These are phyloP conservation scores for Xylariales sp. DNA, from an alignment of 2,329 filamentous ascomycete genomes.

Conservation along the genomic window DNA sequence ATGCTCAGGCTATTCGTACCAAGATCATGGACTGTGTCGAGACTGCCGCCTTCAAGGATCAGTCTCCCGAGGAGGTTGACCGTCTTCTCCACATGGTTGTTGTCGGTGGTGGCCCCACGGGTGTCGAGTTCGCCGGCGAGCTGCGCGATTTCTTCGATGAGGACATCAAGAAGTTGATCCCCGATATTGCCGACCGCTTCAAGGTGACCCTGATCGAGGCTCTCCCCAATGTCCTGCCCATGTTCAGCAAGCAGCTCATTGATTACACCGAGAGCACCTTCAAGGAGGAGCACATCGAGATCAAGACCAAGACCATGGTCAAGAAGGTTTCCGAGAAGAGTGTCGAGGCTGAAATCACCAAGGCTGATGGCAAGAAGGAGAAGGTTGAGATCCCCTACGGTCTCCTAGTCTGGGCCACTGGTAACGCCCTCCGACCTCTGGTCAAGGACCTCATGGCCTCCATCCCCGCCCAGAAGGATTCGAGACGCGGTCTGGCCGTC, in stretches of 20 bases:
- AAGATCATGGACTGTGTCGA: constrained; percentile 99
- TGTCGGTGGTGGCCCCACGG: constrained; percentile 87
- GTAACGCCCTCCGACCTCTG: constrained; percentile 86
- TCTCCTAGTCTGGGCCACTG: constrained; percentile 95
- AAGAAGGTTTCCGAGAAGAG: constrained; percentile 92
- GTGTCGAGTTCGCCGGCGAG: constrained; percentile 97
- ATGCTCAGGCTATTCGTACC: constrained; percentile 94
- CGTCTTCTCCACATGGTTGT: constrained; percentile 98
- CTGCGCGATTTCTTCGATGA: constrained; percentile 98
- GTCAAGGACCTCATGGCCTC: constrained; percentile 88
- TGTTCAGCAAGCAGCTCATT: constrained; percentile 98
- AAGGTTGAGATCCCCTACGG: constrained; percentile 84
- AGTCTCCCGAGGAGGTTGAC: constrained; percentile 81
- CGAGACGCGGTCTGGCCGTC: constrained; percentile 87
- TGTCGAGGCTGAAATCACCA: constrained; percentile 83
- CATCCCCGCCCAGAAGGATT: constrained; percentile 93
- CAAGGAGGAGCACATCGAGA: constrained; percentile 96
- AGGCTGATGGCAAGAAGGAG: constrained; percentile 80
- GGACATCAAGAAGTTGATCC: constrained; percentile 96
- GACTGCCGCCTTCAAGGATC: constrained; percentile 97
- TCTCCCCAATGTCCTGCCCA: constrained; percentile 91
- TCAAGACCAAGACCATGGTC: constrained; percentile 98
- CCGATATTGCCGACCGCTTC: constrained; percentile 92
- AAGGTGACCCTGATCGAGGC: constrained; percentile 97
- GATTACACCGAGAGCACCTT: constrained; percentile 99